Base-by-base conservation (phyloP, 139 green algal species). In the Cymbomonas tetramitiformis region DNA sequence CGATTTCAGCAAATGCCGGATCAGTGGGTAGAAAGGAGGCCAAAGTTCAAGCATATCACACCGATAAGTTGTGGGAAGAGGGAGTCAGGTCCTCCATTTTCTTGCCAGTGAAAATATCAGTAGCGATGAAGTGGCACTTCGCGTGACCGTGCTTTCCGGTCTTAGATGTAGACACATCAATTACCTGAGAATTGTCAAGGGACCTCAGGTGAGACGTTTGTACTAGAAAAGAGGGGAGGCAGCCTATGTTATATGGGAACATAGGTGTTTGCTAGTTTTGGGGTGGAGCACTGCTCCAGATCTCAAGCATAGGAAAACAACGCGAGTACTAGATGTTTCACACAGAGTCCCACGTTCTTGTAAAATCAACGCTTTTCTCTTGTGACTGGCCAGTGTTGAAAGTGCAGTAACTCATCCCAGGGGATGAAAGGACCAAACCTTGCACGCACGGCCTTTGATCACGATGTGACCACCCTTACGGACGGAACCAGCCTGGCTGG, bases 61-160 rank as follows among this genome's bases (percentile, higher is more conserved):
- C 90, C 39, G 96, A 88, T 54, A 79, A 85, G 75, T 99, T 99
- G 80, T 96, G 87, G 30, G 89, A 93, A 12, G 92, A 97, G 43
- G 89, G 87, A 4, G 80, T 83, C 75, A 98, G 85, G 53, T 96
- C 88, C 71, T 99, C 92, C 56, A 93, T 79, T 76, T 98, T 99
- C 85, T 96, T 99, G 67, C 75, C 75, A 30, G 85, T 95, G 84
- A 97, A 98, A 63, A 98, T 96, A 64, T 97, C 90, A 38, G 93
- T 83, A 33, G 66, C 87, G 3, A 85, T 70, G 60, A 99, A 99
- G 69, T 95, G 82, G 72, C 92, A 99, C 86, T 99, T 99, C 33
- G 92, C 92, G 78, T 97, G 86, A 48, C 92, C 92, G 85, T 99
- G 92, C 87, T 99, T 99, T 62, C 92, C 92, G 26, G 92, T 99